Percentiles rank a stretch among this genome's conserved stretches.
These are phyloP conservation scores for Dictyostelium purpureum DNA, from an alignment of 78 protist species.

Conservation along the genomic window DNA sequence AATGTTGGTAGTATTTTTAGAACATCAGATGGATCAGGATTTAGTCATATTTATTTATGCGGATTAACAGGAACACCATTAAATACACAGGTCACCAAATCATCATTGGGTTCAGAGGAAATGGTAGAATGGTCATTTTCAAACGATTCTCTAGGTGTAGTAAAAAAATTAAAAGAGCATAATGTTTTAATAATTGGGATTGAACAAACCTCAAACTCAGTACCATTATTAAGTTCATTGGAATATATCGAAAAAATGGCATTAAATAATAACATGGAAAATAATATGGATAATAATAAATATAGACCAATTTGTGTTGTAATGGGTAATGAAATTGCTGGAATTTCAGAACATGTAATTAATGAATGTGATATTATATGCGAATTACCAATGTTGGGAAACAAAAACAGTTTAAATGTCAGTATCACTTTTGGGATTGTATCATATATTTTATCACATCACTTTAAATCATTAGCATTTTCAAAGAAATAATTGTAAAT, in stretches of 20 bases:
- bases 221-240: slow-evolving; percentile 4
- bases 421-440: slow-evolving; percentile 52
- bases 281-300: background rate
- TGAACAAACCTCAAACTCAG: slow-evolving; percentile 15
- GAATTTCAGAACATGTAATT: slow-evolving; percentile 9
- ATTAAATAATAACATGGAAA: background rate
- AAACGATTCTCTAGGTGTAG: background rate
- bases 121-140: slow-evolving; percentile 10
- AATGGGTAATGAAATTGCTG: slow-evolving; percentile 68
- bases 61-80: slow-evolving; percentile 45
- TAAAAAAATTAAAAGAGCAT: slow-evolving; percentile 11
- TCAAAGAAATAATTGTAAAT: background rate
- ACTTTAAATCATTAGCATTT: background rate
- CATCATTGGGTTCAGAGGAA: slow-evolving; percentile 43
- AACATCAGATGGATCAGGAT: slow-evolving; percentile 59
- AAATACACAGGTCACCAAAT: slow-evolving; percentile 17
- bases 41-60: slow-evolving; percentile 24
- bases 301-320: slow-evolving; percentile 5
- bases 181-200: slow-evolving; percentile 40
- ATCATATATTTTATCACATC: slow-evolving; percentile 32
- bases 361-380: slow-evolving; percentile 50
- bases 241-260: background rate
- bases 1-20: slow-evolving; percentile 59
- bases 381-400: slow-evolving; percentile 61
- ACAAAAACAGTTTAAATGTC: slow-evolving; percentile 23